A percentile compares a stretch with the other conserved stretches of the same genome.
phyloP scores from a whole-genome alignment of 2,329 filamentous ascomycete species.

The Chaetothyriales sp. region DNA sequence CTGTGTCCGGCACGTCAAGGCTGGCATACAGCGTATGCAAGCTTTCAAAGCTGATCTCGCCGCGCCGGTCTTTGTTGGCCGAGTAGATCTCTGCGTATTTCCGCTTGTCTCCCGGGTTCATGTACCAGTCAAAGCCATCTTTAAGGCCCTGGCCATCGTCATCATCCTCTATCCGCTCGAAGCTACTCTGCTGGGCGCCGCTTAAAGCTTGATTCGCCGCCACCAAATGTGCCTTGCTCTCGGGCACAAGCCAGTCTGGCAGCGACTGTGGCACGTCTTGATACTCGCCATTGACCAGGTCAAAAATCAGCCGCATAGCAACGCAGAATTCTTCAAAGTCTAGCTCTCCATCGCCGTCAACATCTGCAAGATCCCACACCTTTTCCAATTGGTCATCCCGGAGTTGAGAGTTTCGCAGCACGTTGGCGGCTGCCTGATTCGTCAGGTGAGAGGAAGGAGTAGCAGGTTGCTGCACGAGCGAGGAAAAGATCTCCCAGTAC shows the following conservation, averaged over 20 bases:
- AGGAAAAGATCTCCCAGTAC: conserved; percentile 69
- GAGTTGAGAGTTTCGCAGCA: conserved; percentile 60
- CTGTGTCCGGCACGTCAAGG: conserved; percentile 53
- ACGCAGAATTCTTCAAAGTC: conserved; percentile 99
- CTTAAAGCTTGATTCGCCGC: conserved; percentile 69
- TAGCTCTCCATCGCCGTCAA: conserved; percentile 91
- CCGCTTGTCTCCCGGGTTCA: conserved; percentile 75
- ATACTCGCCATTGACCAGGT: conserved; percentile 91
- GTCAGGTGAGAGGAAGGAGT: conserved; percentile 44
- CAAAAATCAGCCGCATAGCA: conserved; percentile 95
- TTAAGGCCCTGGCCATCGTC: conserved; percentile 73
- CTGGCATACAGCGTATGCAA: conserved; percentile 46
- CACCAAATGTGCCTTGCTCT: conserved; percentile 83
- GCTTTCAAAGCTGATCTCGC: conserved; percentile 45
- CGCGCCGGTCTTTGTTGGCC: conserved; percentile 75
- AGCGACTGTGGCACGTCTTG: conserved; percentile 70
- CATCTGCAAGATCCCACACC: conserved; percentile 94
- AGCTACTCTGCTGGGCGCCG: conserved; percentile 50
- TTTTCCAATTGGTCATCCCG: conserved; percentile 78
- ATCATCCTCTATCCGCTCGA: conserved; percentile 67
- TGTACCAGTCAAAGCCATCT: conserved; percentile 99
- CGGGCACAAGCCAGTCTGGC: conserved; percentile 93
- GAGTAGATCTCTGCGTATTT: conserved; percentile 98
- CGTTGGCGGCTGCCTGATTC: conserved; percentile 55
- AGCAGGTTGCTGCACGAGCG: conserved; percentile 31